Conservation (phyloP, 371 early-diverging fungal genomes). For the Thermomucor indicae-seudaticae region DNA sequence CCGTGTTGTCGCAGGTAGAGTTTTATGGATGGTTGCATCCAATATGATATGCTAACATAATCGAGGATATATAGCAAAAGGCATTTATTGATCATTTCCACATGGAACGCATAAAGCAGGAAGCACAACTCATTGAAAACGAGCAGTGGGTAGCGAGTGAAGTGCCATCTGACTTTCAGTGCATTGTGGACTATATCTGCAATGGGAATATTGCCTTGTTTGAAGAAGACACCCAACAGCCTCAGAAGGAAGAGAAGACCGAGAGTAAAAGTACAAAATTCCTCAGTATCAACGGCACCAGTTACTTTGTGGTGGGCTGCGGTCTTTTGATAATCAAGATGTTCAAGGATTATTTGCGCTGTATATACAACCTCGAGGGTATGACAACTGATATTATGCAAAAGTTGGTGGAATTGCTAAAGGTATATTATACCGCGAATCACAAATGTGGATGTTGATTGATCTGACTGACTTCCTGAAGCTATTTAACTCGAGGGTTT, state of each 20-base stretch:
- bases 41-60: neutral
- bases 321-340: constrained; percentile 82
- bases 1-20: constrained; percentile 65
- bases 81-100: constrained; percentile 88
- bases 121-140: constrained; percentile 84
- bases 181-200: constrained; percentile 73
- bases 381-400: constrained; percentile 83
- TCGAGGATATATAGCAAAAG: constrained; percentile 55
- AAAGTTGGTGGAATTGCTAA: constrained; percentile 78
- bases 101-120: constrained; percentile 83
- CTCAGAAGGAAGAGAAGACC: neutral
- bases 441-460: neutral
- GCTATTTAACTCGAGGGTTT: constrained; percentile 87
- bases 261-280: constrained; percentile 34
- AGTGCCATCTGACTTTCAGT: constrained; percentile 89
- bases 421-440: constrained; percentile 55
- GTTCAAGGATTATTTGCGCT: constrained; percentile 84
- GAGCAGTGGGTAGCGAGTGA: constrained; percentile 94
- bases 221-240: neutral
- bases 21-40: no score
- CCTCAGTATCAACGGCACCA: constrained; percentile 53
- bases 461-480: constrained; percentile 13
- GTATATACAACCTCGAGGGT: constrained; percentile 69
- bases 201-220: constrained; percentile 28
- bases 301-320: constrained; percentile 84